phyloP scores from a whole-genome alignment of 179 eudicot species.

The Spergularia azorica region DNA sequence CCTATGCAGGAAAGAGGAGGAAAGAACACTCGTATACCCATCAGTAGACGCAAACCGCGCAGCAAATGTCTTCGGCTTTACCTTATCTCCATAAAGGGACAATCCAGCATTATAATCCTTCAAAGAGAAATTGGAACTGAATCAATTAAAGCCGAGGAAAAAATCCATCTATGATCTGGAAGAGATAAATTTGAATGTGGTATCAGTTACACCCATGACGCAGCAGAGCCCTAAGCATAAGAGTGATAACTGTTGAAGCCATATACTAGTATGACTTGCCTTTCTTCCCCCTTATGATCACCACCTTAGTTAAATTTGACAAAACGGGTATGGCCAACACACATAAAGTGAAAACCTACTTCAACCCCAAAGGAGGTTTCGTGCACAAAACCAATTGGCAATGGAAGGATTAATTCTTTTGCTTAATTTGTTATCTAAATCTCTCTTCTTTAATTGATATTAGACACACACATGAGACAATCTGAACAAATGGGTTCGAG shows the following conservation, averaged over 20 bases:
- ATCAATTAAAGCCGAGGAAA: not conserved
- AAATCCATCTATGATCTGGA: not conserved
- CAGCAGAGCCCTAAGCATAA: not conserved
- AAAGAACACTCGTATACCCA: constrained; percentile 54
- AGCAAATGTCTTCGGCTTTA: constrained; percentile 84
- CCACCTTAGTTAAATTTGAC: not conserved
- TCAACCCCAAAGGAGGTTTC: too few species aligned
- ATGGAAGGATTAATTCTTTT: not conserved
- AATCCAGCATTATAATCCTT: constrained; percentile 87
- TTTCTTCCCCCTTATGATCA: not conserved
- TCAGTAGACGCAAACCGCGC: constrained; percentile 91
- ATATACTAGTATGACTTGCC: not conserved
- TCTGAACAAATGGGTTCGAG: not conserved
- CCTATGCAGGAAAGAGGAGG: constrained; percentile 9
- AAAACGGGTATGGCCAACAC: too few species aligned
- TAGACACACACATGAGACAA: not conserved
- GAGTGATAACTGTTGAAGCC: not conserved
- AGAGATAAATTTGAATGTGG: not conserved
- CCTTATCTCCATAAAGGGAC: constrained; percentile 96
- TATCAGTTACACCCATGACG: not conserved
- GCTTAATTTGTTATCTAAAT: not conserved
- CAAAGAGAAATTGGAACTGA: constrained; percentile 7
- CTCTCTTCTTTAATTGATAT: not conserved
- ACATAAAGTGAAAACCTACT: too few species aligned
- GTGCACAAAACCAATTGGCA: too few species aligned